Base-by-base conservation (phyloP, 257 asterid species). In the Solanum pennellii region DNA sequence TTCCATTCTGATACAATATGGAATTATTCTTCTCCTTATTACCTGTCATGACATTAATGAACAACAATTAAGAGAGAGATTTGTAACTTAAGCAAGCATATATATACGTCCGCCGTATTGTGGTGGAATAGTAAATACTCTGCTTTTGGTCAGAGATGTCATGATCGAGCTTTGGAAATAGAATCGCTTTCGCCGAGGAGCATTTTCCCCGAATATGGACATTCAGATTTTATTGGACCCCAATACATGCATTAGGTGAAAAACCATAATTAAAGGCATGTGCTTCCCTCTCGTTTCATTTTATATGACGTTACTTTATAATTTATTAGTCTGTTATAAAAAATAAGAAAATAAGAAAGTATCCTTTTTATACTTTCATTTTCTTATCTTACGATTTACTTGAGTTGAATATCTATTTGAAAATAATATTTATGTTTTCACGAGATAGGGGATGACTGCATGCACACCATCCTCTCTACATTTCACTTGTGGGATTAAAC, bases 1-100 rank as follows among this genome's bases (percentile, higher is more conserved):
- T 88, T 86, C 87, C 93, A 89, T 80, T 89, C 89, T 91, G 91
- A 69, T 90, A 86, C 47, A 73, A 35, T 73, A 71, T 60, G 31
- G 89, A 73, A 73, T 86, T 90, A 73, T 87, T 90, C 87, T 56
- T 89, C 52, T 88, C 94, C 69, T 86, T 86, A 85, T 91, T 87
- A 85, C 90, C 98, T 94, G 92, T 74, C 13, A 69, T 29, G 27
- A 20, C 82, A 37, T 37, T 37, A 6, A 20, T 20, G 49, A 74
- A 74, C 14, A 62, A 56, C 79, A 72, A 33, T 33, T 16, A 33
- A 72, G 27, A 72, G 25, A 71, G 23, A 33, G 3, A 72, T 31
- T 72, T 72, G 77, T 33, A 33, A 33, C 79, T 31, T 71, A 71
- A 31, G 21, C 42, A 71, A 10, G n/a, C n/a, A 66, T 25, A 25